Percentiles rank a stretch among this genome's conserved stretches.
Conservation (phyloP, 2,329 filamentous ascomycete genomes). For the Ophiostoma ulmi region DNA sequence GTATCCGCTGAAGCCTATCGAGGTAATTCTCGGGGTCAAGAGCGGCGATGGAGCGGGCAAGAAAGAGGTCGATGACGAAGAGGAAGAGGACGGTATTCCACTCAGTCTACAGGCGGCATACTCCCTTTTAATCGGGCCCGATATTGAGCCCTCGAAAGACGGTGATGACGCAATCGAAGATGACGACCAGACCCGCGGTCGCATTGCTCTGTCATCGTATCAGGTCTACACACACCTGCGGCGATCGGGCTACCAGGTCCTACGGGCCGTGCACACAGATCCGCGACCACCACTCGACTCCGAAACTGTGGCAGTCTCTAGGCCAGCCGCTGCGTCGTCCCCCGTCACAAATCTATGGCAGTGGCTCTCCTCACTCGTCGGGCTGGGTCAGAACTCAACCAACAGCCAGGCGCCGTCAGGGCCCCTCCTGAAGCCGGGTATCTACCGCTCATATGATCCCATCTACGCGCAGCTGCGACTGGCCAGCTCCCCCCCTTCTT, state of each 20-base stretch:
- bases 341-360: slow-evolving; percentile 41
- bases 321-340: neutral
- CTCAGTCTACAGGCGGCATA: slow-evolving; percentile 91
- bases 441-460: slow-evolving; percentile 61
- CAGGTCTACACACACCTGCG: slow-evolving; percentile 84
- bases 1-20: slow-evolving; percentile 62
- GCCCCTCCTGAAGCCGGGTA: slow-evolving; percentile 57
- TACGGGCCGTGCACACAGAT: slow-evolving; percentile 23
- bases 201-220: slow-evolving; percentile 69
- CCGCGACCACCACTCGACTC: slow-evolving; percentile 1
- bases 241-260: slow-evolving; percentile 72
- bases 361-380: slow-evolving; percentile 47
- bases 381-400: neutral
- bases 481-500: slow-evolving; percentile 23
- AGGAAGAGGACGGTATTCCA: slow-evolving; percentile 63
- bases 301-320: neutral
- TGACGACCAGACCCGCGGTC: slow-evolving; percentile 38
- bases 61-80: slow-evolving; percentile 36
- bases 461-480: slow-evolving; percentile 65
- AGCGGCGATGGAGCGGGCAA: slow-evolving; percentile 8
- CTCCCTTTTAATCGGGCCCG: slow-evolving; percentile 70
- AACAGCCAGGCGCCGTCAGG: slow-evolving; percentile 40
- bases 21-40: slow-evolving; percentile 39
- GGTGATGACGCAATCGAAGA: slow-evolving; percentile 17
- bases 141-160: slow-evolving; percentile 43